A percentile compares a stretch with the other conserved stretches of the same genome.
phyloP scores from a whole-genome alignment of 768 basidiomycete species.

The Leccinum pellstonianum region DNA sequence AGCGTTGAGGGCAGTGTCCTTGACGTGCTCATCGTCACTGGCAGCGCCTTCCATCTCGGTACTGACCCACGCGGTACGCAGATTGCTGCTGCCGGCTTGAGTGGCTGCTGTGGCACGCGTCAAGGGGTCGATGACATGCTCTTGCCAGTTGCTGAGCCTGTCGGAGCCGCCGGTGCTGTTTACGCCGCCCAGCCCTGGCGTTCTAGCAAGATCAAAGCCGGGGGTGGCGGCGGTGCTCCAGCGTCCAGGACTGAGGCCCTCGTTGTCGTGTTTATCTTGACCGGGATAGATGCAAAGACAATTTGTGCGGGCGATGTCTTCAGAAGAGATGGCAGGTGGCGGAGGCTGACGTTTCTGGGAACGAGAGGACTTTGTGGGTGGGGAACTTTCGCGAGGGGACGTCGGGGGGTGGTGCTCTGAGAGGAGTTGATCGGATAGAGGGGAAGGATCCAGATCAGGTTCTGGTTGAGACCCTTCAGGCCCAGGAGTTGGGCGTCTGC shows the following conservation, averaged over 20 bases:
- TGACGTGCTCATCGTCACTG: conserved; percentile 28
- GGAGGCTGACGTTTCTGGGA: conserved; percentile 35
- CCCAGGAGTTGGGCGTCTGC: conserved; percentile 77
- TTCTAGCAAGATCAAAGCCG: conserved; percentile 41
- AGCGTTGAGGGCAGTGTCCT: conserved; percentile 17
- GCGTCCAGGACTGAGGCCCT: conserved; percentile 47
- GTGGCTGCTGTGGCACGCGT: conserved; percentile 23
- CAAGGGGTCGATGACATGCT: conserved; percentile 31
- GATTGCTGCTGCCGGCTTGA: conserved; percentile 17
- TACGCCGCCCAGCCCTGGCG: conserved; percentile 21
- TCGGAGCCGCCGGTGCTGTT: conserved; percentile 17
- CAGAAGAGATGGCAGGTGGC: conserved; percentile 30
- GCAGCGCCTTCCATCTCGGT: conserved; percentile 40
- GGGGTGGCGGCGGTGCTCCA: conserved; percentile 83
- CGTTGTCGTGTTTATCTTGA: conserved; percentile 31
- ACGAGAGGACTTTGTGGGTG: conserved; percentile 23
- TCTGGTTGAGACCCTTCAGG: conserved; percentile 52
- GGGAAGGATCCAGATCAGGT: conserved; percentile 18
- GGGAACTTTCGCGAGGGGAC: conserved; percentile 28
- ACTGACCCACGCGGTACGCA: conserved; percentile 39
- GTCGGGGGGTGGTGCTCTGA: conserved; percentile 18
- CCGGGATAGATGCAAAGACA: conserved; percentile 24
- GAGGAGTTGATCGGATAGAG: conserved; percentile 14
- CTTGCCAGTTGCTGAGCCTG: conserved; percentile 28
- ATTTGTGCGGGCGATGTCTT: conserved; percentile 31